Evolutionary conservation across 2,329 filamentous ascomycete species (phyloP), one percentile per base, ranked within the genome.

Genomic region (Trichoderma oligosporum): DNA sequence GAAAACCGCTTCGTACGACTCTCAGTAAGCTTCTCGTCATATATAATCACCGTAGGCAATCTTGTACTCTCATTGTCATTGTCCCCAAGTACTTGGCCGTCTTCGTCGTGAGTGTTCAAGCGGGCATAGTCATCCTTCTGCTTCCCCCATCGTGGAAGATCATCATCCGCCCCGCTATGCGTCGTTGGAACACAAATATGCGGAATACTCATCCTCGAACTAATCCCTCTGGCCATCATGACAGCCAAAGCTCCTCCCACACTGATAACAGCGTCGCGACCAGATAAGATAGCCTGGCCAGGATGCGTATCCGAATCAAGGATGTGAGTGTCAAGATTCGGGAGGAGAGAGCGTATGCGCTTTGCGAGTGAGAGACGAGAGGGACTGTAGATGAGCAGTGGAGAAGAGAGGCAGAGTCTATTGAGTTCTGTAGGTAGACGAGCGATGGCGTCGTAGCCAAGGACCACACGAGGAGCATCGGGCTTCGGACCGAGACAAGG

Each of bases 211-310:
- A 80, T 82, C 39, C 78, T 74, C 46, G 79, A 70, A 45, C 75
- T 76, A 52, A 84, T 76, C 1, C 79, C 77, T 61, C 82, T 80
- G 2, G 81, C 81, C 20, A 87, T 69, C 1, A 82, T 82, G 52
- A 84, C 82, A 2, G 83, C 84, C 54, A 81, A 84, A 25, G 82
- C 82, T 49, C 83, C 83, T 4, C 84, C 84, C 59, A 87, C 80
- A 38, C 81, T 84, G 42, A 86, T 72, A 36, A 86, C 74, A 25
- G 77, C 77, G 66, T 87, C 84, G 16, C 79, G 78, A 4, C 70
- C 70, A 5, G 65, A 54, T 16, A 70, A 64, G 41, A 68, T 61
- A 14, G 66, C 63, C 14, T 68, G 64, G 52, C 65, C 66, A 44
- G 70, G 62, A 14, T 68, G 16, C 2, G 45, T 61, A 35, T 70